These are phyloP conservation scores for Erodium maritimum DNA, from an alignment of 345 rosid species.

Conservation along the genomic window DNA sequence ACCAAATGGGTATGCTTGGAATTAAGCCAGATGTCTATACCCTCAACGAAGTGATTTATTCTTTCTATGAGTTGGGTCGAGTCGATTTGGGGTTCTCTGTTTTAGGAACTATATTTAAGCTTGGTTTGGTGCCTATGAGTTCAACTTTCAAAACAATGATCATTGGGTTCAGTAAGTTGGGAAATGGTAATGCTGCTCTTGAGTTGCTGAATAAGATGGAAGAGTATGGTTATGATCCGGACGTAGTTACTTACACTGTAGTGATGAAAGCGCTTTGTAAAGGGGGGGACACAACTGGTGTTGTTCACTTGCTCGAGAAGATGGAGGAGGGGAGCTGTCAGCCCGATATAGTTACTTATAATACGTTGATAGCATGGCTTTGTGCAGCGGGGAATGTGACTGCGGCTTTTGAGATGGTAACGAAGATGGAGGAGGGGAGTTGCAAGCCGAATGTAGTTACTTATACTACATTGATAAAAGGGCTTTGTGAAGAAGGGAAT, in stretches of 20 bases:
- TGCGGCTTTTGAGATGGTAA: slow-evolving; percentile 44
- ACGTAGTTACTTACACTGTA: neutral
- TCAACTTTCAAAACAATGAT: neutral
- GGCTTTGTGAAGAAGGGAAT: slow-evolving; percentile 19
- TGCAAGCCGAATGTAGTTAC: slow-evolving; percentile 56
- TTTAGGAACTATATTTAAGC: neutral
- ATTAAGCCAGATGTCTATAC: neutral
- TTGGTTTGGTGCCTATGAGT: neutral
- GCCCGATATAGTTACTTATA: slow-evolving; percentile 39
- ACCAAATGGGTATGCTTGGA: neutral
- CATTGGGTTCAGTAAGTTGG: neutral
- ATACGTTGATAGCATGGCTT: slow-evolving; percentile 48
- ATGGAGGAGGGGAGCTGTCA: slow-evolving; percentile 48
- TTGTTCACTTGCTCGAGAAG: slow-evolving; percentile 47
- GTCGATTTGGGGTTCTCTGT: neutral
- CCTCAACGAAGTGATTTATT: neutral
- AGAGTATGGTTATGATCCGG: neutral
- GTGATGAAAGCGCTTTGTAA: slow-evolving; percentile 57
- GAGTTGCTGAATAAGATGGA: neutral
- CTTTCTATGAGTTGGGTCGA: neutral
- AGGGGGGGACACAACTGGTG: slow-evolving; percentile 33
- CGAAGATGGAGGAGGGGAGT: slow-evolving; percentile 88
- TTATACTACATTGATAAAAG: slow-evolving; percentile 52
- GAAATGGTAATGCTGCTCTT: neutral
- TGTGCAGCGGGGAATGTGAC: slow-evolving; percentile 41